A percentile compares a stretch with the other conserved stretches of the same genome.
Evolutionary conservation across 1,139 yeast species (phyloP).

Genomic region (Blastobotrys buckinghamii): DNA sequence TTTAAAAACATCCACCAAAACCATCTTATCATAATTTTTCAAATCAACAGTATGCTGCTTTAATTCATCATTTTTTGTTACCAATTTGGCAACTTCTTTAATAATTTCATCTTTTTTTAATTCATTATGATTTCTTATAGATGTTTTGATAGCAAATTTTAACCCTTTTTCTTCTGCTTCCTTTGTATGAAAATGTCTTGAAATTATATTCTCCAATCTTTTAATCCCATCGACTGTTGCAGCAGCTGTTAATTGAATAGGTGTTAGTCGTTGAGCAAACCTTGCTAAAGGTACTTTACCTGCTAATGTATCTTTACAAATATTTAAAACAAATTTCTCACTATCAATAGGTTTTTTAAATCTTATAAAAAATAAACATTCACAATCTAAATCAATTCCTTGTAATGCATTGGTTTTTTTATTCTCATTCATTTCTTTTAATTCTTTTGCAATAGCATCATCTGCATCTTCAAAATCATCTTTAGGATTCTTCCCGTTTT

Average conservation of each 20-base stretch:
- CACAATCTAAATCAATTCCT: constrained; percentile 70
- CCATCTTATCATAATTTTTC: constrained; percentile 69
- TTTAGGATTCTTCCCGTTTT: constrained; percentile 32
- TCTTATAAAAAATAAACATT: constrained; percentile 76
- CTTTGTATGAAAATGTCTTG: constrained; percentile 60
- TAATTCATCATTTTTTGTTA: constrained; percentile 40
- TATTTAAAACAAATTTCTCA: constrained; percentile 53
- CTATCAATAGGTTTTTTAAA: constrained; percentile 76
- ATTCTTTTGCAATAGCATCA: constrained; percentile 65
- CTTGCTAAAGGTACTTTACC: constrained; percentile 31
- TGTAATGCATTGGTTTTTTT: constrained; percentile 39
- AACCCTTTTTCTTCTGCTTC: constrained; percentile 35
- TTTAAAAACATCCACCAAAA: constrained; percentile 82
- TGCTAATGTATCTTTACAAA: constrained; percentile 48
- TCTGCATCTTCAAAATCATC: constrained; percentile 52
- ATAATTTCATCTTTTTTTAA: constrained; percentile 66
- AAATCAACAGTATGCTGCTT: constrained; percentile 79
- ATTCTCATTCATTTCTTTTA: constrained; percentile 49
- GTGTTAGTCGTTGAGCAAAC: constrained; percentile 73
- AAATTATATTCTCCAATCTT: constrained; percentile 53
- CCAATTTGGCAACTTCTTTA: constrained; percentile 61
- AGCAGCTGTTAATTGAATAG: constrained; percentile 69
- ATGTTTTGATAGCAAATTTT: constrained; percentile 77
- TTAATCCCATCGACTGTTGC: constrained; percentile 64
- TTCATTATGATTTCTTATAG: constrained; percentile 71